Conservation (phyloP, 345 rosid genomes). For the Lepidium aucheri region DNA sequence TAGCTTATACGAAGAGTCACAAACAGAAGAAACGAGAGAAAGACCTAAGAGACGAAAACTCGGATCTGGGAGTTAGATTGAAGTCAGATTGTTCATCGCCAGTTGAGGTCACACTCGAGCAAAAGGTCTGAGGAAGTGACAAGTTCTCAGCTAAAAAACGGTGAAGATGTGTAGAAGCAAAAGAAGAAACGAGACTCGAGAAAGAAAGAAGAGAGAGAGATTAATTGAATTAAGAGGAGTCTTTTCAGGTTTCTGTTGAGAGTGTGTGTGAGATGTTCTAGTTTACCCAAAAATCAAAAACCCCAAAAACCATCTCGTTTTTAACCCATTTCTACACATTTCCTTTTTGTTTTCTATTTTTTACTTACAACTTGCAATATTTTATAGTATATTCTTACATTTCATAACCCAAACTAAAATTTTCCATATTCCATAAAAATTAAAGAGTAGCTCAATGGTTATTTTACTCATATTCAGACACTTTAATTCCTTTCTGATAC, state of each 20-base stretch:
- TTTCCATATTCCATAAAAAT: no score
- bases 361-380: not conserved
- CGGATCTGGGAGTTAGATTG: constrained; percentile 25
- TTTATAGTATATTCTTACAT: no score
- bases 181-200: constrained; percentile 15
- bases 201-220: not conserved
- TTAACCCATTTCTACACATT: constrained; percentile 11
- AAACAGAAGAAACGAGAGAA: not conserved
- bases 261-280: constrained; percentile 23
- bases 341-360: not conserved
- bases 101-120: not conserved
- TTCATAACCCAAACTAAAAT: no score
- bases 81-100: not conserved
- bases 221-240: not conserved
- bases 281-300: constrained; percentile 6
- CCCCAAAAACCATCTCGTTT: not conserved
- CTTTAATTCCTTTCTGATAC: no score
- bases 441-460: no score
- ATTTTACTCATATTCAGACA: no score
- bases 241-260: constrained; percentile 13
- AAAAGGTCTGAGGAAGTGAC: not conserved
- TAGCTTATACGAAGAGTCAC: not conserved
- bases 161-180: not conserved
- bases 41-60: constrained; percentile 9
- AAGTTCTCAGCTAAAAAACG: not conserved